These are phyloP conservation scores for Pseudophaeomoniella oleicola DNA, from an alignment of 2,329 filamentous ascomycete species.

Conservation along the genomic window DNA sequence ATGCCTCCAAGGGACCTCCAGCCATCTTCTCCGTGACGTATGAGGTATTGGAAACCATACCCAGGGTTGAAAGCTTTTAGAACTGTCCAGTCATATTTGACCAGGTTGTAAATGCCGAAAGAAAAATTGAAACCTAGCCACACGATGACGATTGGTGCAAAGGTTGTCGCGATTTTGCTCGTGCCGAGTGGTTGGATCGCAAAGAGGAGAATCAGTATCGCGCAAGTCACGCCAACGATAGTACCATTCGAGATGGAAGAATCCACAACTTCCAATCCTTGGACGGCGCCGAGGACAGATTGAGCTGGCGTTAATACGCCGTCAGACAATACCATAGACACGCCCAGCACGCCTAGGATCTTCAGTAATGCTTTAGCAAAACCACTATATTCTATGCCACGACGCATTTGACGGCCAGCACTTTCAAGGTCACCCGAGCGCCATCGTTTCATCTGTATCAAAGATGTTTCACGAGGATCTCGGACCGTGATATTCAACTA, in stretches of 20 bases:
- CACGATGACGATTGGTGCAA: conserved; percentile 40
- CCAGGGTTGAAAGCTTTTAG: conserved; percentile 34
- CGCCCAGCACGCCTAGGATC: conserved; percentile 23
- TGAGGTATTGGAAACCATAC: conserved; percentile 32
- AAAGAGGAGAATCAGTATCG: conserved; percentile 37
- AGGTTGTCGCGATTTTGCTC: conserved; percentile 28
- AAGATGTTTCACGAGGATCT: conserved; percentile 31
- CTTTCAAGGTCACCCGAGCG: conserved; percentile 25
- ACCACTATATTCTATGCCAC: conserved; percentile 29
- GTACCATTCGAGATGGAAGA: conserved; percentile 27
- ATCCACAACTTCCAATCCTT: conserved; percentile 32
- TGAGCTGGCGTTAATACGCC: conserved; percentile 40
- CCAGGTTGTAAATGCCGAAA: conserved; percentile 41
- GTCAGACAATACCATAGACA: conserved; percentile 38
- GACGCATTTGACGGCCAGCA: conserved; percentile 25
- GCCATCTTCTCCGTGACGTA: conserved; percentile 32
- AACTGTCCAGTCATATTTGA: conserved; percentile 30
- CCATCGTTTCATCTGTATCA: conserved; percentile 31
- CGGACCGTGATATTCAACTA: conserved; percentile 35
- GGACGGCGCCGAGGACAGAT: conserved; percentile 39
- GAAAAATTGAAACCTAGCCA: conserved; percentile 51
- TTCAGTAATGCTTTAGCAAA: conserved; percentile 31
- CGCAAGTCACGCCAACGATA: conserved; percentile 34
- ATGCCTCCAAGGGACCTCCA: conserved; percentile 51
- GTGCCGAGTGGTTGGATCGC: conserved; percentile 37